Base-by-base conservation (phyloP, 2,329 filamentous ascomycete genomes). In the Colletotrichum limetticola region DNA sequence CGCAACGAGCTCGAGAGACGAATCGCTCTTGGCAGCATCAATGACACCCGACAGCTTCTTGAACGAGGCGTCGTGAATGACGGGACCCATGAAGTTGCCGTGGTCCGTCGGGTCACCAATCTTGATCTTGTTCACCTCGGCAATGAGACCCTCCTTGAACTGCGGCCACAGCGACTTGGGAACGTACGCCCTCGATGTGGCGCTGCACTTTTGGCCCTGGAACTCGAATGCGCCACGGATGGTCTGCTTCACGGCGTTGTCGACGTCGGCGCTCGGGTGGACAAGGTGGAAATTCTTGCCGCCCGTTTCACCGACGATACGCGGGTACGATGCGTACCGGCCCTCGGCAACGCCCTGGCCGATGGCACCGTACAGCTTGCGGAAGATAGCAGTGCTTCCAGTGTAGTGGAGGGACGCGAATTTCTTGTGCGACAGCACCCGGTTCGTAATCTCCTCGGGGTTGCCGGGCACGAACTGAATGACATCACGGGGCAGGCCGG, bases 331-430 rank as follows among this genome's bases (percentile, higher is more conserved):
- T 75, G 88, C 87, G 85, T 97, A 98, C 72, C 91, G 93, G 75
- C 93, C 94, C 79, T 95, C 91, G 5, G 94, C 93, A 24, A 97
- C 92, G 53, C 94, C 94, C 75, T 89, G 87, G 12, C 94, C 94
- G 78, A 98, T 98, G 82, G 94, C 90, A 22, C 94, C 94, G 82
- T 97, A 98, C 14, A 98, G 87, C 79, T 91, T 91, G 74, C 95
- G 92, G 91, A 98, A 98, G 35, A 98, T 94, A 62, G 91, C 91
- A 0, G 96, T 98, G 85, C 93, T 97, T 74, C 96, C 96, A 1
- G 95, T 98, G 87, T 95, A 98, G 86, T 98, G 95, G 26, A 98
- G 90, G n/a, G 94, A 93, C 9, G 95, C 93, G 78, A 98, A 97
- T 72, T 97, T 88, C 77, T 86, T 91, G 86, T 97, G 94, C 65